Evolutionary conservation across 2,329 filamentous ascomycete species (phyloP).

Genomic region (Colletotrichum euphorbiae): DNA sequence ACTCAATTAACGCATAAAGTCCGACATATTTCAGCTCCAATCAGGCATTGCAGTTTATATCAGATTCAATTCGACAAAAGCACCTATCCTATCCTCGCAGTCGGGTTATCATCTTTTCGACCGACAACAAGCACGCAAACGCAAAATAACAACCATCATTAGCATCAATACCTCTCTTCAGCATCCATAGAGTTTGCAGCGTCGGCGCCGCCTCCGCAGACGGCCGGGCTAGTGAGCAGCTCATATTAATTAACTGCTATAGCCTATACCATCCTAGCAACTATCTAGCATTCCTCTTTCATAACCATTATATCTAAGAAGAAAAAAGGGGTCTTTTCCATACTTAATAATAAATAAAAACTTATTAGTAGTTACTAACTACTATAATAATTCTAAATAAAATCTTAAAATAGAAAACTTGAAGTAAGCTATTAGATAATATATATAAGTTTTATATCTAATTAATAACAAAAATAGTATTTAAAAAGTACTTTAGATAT

Average conservation of each 20-base stretch:
- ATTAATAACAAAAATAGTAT: too few species aligned
- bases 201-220: constrained; percentile 26
- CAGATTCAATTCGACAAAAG: too few species aligned
- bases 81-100: background rate
- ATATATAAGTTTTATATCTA: too few species aligned
- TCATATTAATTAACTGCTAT: constrained; percentile 5
- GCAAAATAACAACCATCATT: constrained; percentile 4
- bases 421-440: too few species aligned
- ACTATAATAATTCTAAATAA: too few species aligned
- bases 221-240: constrained; percentile 12
- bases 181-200: background rate
- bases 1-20: too few species aligned
- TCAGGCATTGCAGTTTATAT: background rate
- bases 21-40: constrained; percentile 7
- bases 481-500: too few species aligned
- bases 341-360: too few species aligned
- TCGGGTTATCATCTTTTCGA: background rate
- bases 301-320: too few species aligned
- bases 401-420: too few species aligned
- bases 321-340: too few species aligned
- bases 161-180: background rate
- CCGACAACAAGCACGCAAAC: constrained; percentile 2
- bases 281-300: background rate
- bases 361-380: too few species aligned
- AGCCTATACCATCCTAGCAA: constrained; percentile 5